Conservation (phyloP, 1,284 basidiomycete genomes). For the Malassezia restricta region DNA sequence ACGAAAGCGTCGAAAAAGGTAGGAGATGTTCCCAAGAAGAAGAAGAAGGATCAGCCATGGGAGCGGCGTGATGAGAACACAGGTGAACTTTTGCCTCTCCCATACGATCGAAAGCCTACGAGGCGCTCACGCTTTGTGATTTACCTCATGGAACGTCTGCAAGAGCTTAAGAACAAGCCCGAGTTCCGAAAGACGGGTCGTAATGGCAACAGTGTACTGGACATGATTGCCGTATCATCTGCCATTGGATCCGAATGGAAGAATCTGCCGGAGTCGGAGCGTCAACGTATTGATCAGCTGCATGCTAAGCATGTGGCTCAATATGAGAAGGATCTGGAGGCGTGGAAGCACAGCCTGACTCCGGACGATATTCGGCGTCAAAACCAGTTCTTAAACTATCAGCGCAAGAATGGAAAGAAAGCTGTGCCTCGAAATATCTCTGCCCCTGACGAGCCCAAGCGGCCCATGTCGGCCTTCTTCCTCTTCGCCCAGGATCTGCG, state of each 20-base stretch:
- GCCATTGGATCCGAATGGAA: constrained; percentile 31
- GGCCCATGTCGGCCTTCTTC: constrained; percentile 32
- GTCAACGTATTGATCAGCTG: constrained; percentile 20
- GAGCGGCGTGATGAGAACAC: constrained; percentile 5
- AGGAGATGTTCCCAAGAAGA: background rate
- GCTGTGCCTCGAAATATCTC: constrained; percentile 22
- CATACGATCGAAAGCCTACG: constrained; percentile 36
- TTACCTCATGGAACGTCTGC: constrained; percentile 29
- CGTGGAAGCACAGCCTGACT: constrained; percentile 30
- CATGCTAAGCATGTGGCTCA: constrained; percentile 24
- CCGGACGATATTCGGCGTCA: constrained; percentile 39
- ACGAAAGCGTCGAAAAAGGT: background rate
- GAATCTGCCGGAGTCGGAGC: constrained; percentile 18
- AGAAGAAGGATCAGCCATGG: constrained; percentile 17
- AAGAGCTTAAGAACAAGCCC: constrained; percentile 23
- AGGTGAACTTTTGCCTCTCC: constrained; percentile 27
- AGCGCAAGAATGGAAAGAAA: constrained; percentile 32
- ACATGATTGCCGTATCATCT: constrained; percentile 25
- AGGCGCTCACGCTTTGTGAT: constrained; percentile 27
- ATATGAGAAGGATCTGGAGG: constrained; percentile 28
- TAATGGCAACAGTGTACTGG: constrained; percentile 24
- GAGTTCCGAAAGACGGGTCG: constrained; percentile 24
- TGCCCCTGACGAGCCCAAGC: constrained; percentile 34
- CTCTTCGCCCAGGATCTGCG: constrained; percentile 31
- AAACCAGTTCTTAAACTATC: constrained; percentile 30